phyloP scores from a whole-genome alignment of 805 yeast species.

The Nadsonia fulvescens region DNA sequence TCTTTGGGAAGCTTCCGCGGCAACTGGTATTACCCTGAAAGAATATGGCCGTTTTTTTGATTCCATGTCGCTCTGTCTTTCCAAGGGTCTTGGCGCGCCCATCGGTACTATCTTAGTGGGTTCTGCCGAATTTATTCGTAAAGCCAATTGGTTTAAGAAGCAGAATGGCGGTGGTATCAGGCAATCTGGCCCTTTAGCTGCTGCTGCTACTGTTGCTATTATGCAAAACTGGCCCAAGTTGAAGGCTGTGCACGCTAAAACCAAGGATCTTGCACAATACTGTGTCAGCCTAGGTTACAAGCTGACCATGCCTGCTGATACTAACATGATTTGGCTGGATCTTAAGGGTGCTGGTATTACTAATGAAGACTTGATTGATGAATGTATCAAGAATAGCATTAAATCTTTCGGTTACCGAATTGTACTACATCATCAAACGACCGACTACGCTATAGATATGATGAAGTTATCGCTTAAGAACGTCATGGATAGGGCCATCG shows the following conservation, averaged over 20 bases:
- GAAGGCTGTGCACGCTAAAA: constrained; percentile 30
- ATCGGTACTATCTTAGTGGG: constrained; percentile 82
- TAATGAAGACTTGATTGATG: constrained; percentile 32
- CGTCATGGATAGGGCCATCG: no score
- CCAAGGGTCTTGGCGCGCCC: constrained; percentile 87
- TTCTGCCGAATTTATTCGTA: constrained; percentile 32
- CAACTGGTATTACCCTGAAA: constrained; percentile 43
- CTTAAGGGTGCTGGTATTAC: constrained; percentile 43
- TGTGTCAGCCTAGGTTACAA: constrained; percentile 25
- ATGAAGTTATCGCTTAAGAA: no score
- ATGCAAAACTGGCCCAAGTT: constrained; percentile 51
- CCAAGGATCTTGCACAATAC: constrained; percentile 27
- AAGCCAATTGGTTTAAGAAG: constrained; percentile 72
- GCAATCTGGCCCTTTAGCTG: constrained; percentile 66
- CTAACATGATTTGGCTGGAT: constrained; percentile 75
- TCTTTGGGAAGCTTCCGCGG: constrained; percentile 76
- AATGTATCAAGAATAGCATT: constrained; percentile 42
- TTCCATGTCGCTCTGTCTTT: constrained; percentile 75
- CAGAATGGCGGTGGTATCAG: constrained; percentile 90
- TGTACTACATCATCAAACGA: constrained; percentile 61
- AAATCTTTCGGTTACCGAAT: constrained; percentile 56
- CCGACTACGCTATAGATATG: constrained; percentile 37
- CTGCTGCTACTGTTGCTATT: constrained; percentile 67
- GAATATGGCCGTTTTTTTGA: constrained; percentile 69
- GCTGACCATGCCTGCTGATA: constrained; percentile 59